Conservation (phyloP, 768 basidiomycete genomes). For the Lactarius quietus region DNA sequence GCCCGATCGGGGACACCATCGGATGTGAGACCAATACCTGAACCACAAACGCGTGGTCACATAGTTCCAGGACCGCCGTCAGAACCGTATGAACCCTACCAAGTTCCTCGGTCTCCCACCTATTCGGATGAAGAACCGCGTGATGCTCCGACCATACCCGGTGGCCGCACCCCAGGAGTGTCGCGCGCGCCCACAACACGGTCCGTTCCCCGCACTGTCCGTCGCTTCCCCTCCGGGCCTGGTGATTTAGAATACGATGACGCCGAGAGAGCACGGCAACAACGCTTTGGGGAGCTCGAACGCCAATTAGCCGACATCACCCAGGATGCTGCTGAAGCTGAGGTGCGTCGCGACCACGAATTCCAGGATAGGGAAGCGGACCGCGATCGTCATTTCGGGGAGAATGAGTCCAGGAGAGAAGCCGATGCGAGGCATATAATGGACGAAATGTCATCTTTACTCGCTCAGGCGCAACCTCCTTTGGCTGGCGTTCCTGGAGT, state of each 20-base stretch:
- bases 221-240: slow-evolving; percentile 27
- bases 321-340: slow-evolving; percentile 52
- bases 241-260: slow-evolving; percentile 40
- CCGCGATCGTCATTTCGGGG: slow-evolving; percentile 55
- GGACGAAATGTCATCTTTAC: slow-evolving; percentile 39
- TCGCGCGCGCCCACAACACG: slow-evolving; percentile 12
- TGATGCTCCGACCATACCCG: not conserved
- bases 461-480: slow-evolving; percentile 24
- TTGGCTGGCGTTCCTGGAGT: not conserved
- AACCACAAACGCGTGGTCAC: slow-evolving; percentile 9
- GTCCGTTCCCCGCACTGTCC: not conserved
- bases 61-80: slow-evolving; percentile 8
- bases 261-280: slow-evolving; percentile 44
- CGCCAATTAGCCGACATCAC: slow-evolving; percentile 46
- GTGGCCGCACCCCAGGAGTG: not conserved
- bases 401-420: slow-evolving; percentile 55
- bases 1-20: not conserved
- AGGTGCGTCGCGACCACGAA: slow-evolving; percentile 59
- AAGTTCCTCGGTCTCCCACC: slow-evolving; percentile 10
- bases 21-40: slow-evolving; percentile 13
- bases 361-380: slow-evolving; percentile 65
- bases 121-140: not conserved
- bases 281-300: slow-evolving; percentile 56
- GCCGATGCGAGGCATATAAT: slow-evolving; percentile 50
- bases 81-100: not conserved